Percentiles rank a stretch among this genome's conserved stretches.
Conservation (phyloP, 257 asterid genomes). For the Solanum chilense region DNA sequence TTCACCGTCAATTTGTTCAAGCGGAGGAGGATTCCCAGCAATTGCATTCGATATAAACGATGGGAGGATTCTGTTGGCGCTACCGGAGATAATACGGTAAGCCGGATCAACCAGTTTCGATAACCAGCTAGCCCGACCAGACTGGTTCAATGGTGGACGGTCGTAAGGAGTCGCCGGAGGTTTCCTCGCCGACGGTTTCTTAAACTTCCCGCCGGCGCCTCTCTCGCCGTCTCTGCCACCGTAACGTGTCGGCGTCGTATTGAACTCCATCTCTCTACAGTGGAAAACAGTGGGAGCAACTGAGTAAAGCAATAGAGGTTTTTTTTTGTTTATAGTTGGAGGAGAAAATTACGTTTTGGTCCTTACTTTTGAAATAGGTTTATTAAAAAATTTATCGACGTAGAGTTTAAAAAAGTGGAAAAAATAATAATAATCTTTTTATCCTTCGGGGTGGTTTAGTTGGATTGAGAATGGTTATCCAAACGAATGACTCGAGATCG, state of each 20-base stretch:
- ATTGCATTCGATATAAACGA: conserved; percentile 11
- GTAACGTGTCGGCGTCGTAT: conserved; percentile 9
- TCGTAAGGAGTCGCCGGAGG: conserved; percentile 24
- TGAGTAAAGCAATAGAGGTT: background rate
- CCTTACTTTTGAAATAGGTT: background rate
- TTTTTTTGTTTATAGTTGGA: background rate
- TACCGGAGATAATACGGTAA: conserved; percentile 22
- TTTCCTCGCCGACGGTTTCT: conserved; percentile 9
- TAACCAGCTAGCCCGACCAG: conserved; percentile 15
- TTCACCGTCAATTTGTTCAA: background rate
- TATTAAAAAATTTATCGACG: background rate
- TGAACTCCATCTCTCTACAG: conserved; percentile 5
- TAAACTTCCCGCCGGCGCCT: conserved; percentile 37
- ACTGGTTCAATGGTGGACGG: conserved; percentile 9
- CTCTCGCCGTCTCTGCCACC: conserved; percentile 3
- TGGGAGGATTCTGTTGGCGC: conserved; percentile 26
- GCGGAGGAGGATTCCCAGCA: conserved; percentile 3
- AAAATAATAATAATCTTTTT: too few relatives aligned
- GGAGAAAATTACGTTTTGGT: background rate
- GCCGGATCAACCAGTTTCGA: conserved; percentile 39
- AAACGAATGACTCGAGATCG: too few relatives aligned
- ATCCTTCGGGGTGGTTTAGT: too few relatives aligned
- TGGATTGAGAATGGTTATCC: too few relatives aligned
- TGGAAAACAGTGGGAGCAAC: background rate
- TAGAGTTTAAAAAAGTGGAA: background rate